Base-by-base conservation (phyloP, 1,284 basidiomycete genomes). In the Apiotrichum sp. region DNA sequence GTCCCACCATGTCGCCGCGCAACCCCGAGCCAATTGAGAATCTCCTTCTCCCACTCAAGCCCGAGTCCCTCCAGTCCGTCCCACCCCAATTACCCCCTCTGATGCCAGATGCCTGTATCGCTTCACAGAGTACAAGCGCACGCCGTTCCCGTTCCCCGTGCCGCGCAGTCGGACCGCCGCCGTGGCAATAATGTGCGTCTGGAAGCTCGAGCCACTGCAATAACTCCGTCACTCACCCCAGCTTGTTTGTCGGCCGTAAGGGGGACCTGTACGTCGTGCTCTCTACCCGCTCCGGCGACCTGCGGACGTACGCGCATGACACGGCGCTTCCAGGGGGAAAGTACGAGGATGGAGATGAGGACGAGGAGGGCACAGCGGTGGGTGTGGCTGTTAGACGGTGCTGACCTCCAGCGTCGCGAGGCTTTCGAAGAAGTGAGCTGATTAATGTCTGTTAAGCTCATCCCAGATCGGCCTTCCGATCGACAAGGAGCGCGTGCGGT, bases 311-410 rank as follows among this genome's bases (percentile, higher is more conserved):
- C 64, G 87, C 88, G 0, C 86, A 87, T 0, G 89, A 92, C 70
- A 92, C 89, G 0, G 86, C 87, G 2, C 74, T 92, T 4, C 89
- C 89, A 0, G 89, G 89, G 4, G 89, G 89, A 0, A 89, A 85
- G 67, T 80, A 85, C 16, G 89, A 92, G 33, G 77, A 78, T 2
- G 78, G 77, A 22, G 89, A 92, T 69, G 71, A 67, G 60, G 83
- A 81, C 43, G 77, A 85, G 11, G 89, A 91, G 69, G 86, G 86
- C 59, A 87, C 89, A 2, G 89, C 89, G 16, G 88, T 90, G 72
- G 65, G 84, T 1, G 6, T 11, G n/a, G 38, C 10, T 8, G 16
- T 13, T 41, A 7, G 3, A 22, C 2, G 7, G 8, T 10, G 38
- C 47, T 57, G 44, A 52, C 47, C 6, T 5, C 32, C 58, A 88